Evolutionary conservation across 2,329 filamentous ascomycete genomes (phyloP).

Genomic region (Claviceps digitariae): DNA sequence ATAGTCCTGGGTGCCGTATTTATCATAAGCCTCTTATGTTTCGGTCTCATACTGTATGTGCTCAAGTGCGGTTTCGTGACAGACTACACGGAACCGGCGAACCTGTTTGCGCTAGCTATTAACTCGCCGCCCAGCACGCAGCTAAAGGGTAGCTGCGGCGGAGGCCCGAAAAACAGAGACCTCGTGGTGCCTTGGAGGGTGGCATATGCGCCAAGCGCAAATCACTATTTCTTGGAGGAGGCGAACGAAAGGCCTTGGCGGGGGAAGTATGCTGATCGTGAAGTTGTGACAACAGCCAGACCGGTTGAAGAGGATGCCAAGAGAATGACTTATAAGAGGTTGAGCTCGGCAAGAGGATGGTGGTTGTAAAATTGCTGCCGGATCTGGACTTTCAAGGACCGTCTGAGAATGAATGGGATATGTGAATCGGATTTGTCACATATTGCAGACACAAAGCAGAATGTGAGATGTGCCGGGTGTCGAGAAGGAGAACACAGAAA

Average conservation of each 20-base stretch:
- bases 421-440: background rate
- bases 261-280: constrained; percentile 13
- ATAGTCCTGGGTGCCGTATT: constrained; percentile 52
- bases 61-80: constrained; percentile 46
- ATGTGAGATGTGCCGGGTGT: background rate
- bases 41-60: constrained; percentile 40
- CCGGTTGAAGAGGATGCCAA: constrained; percentile 7
- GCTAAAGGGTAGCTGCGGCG: constrained; percentile 25
- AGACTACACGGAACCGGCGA: constrained; percentile 67
- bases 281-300: constrained; percentile 13
- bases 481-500: background rate
- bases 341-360: constrained; percentile 15
- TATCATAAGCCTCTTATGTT: constrained; percentile 50
- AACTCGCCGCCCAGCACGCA: constrained; percentile 35
- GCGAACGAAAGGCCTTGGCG: constrained; percentile 15
- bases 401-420: background rate
- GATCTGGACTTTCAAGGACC: background rate
- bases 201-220: constrained; percentile 21
- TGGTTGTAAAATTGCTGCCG: constrained; percentile 12
- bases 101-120: constrained; percentile 58
- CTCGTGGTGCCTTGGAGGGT: constrained; percentile 29
- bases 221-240: constrained; percentile 31
- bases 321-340: constrained; percentile 15
- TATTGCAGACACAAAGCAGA: background rate
- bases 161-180: constrained; percentile 21